Evolutionary conservation across 805 yeast species (phyloP).

Genomic region (Candida alai): DNA sequence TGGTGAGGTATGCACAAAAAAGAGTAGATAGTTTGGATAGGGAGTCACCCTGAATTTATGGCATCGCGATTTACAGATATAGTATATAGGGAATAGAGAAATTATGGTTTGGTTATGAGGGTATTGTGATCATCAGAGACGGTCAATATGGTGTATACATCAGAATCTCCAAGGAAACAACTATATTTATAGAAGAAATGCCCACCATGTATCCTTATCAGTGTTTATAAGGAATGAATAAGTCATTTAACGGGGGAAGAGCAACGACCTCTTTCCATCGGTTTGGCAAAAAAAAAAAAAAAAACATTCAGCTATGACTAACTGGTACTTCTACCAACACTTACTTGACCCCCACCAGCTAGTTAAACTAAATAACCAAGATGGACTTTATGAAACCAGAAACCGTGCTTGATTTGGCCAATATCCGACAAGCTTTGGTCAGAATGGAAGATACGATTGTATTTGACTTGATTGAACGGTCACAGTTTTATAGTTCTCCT

Average conservation of each 20-base stretch:
- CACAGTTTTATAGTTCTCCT: conserved; percentile 76
- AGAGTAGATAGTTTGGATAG: conserved; percentile 18
- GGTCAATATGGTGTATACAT: no score
- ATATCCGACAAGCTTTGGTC: conserved; percentile 79
- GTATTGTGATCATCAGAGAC: no score
- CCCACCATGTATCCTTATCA: no score
- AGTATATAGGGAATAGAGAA: no score
- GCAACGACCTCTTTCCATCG: no score
- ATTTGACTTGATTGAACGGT: conserved; percentile 87
- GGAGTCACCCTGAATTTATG: no score
- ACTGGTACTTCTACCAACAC: neutral
- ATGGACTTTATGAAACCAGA: conserved; percentile 88
- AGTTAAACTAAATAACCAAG: conserved; percentile 1
- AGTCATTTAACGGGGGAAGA: neutral
- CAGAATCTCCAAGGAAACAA: no score
- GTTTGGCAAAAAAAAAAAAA: neutral
- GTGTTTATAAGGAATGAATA: neutral
- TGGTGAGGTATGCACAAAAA: conserved; percentile 31
- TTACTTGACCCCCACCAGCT: neutral
- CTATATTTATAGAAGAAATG: neutral
- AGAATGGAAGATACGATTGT: conserved; percentile 97
- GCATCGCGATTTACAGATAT: no score
- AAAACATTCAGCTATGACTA: conserved; percentile 1
- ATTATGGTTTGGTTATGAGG: no score
- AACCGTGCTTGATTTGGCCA: conserved; percentile 71